Evolutionary conservation across 108 stramenopile species (phyloP).

Genomic region (Seminavis robusta): DNA sequence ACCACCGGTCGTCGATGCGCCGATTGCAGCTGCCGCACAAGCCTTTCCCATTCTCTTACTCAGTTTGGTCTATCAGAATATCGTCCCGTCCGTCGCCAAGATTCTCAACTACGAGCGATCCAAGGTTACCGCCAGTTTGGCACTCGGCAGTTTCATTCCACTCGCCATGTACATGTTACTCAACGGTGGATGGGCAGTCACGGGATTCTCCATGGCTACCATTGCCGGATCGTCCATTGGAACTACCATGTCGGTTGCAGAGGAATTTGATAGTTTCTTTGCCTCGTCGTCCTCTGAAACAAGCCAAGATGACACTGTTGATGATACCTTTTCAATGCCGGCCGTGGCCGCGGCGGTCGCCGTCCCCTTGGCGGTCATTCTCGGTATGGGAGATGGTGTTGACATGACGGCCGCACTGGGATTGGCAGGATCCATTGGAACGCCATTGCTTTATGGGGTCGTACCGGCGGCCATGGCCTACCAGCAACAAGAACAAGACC

Average conservation of each 20-base stretch:
- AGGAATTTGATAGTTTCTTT: slow-evolving; percentile 54
- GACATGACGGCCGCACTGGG: slow-evolving; percentile 18
- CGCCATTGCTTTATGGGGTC: slow-evolving; percentile 44
- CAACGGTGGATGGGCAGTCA: neutral
- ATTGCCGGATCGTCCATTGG: slow-evolving; percentile 58
- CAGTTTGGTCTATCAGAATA: slow-evolving; percentile 67
- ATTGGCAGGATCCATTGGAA: slow-evolving; percentile 48
- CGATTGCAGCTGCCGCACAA: slow-evolving; percentile 9
- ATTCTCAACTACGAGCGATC: slow-evolving; percentile 60
- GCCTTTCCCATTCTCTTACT: slow-evolving; percentile 57
- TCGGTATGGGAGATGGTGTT: slow-evolving; percentile 6
- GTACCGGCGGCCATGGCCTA: slow-evolving; percentile 42
- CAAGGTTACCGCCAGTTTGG: slow-evolving; percentile 45
- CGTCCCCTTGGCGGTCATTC: slow-evolving; percentile 5
- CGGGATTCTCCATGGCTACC: slow-evolving; percentile 52
- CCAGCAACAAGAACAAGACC: slow-evolving; percentile 10
- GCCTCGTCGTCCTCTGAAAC: neutral
- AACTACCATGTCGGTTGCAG: slow-evolving; percentile 49
- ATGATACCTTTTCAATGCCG: neutral
- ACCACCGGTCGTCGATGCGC: slow-evolving; percentile 21
- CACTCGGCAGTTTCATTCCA: slow-evolving; percentile 59
- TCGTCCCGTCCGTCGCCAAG: slow-evolving; percentile 70
- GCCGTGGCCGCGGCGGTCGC: slow-evolving; percentile 11
- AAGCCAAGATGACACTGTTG: neutral
- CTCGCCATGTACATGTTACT: slow-evolving; percentile 56